These are phyloP conservation scores for Luffa acutangula DNA, from an alignment of 306 rosid genomes.

Conservation along the genomic window DNA sequence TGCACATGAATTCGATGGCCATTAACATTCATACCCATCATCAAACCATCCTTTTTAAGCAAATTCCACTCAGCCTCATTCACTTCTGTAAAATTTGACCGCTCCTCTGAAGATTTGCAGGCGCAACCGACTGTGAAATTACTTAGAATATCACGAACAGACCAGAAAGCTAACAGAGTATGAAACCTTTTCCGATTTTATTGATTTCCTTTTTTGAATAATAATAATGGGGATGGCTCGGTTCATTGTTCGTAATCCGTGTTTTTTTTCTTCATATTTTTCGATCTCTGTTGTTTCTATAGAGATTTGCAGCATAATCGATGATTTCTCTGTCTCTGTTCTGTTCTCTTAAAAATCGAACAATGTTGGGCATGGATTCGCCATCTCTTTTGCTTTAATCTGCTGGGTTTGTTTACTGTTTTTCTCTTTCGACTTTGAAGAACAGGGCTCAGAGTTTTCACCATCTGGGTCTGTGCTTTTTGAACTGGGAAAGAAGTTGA, in stretches of 20 bases:
- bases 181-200: not conserved
- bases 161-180: not conserved
- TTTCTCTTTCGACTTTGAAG: not conserved
- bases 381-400: not conserved
- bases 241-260: not conserved
- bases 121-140: not conserved
- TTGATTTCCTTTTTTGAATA: not conserved
- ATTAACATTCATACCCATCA: not conserved
- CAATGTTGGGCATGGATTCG: not conserved
- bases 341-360: not conserved
- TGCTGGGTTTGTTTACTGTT: not conserved
- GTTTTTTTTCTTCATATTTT: no score
- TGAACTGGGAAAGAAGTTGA: conserved; percentile 10
- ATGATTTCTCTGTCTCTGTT: not conserved
- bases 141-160: not conserved
- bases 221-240: not conserved
- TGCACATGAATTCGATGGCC: not conserved
- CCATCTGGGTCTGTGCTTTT: not conserved
- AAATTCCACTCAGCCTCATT: not conserved
- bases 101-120: not conserved
- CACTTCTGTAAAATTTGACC: not conserved
- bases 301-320: not conserved
- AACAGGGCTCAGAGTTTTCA: not conserved
- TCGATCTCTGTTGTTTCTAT: not conserved
- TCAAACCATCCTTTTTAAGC: not conserved